Base-by-base conservation (phyloP, 139 green algal species). In the Coelastrella sp. region DNA sequence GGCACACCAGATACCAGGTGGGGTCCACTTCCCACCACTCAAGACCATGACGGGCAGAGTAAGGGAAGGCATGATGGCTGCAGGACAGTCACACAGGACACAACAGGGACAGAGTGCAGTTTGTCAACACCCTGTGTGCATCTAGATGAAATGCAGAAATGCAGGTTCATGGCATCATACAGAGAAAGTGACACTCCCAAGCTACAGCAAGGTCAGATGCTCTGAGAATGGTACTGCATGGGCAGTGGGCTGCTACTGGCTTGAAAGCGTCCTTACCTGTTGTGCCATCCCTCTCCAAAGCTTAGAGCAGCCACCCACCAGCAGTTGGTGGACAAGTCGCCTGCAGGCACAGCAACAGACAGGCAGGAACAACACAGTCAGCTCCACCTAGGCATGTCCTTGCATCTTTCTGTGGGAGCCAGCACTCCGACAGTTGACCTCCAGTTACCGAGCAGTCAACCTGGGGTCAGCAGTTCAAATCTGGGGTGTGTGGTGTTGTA, bases 271-370 rank as follows among this genome's bases (percentile, higher is more conserved):
- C 63, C 11, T 63, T 60, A 84, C 49, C 49, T 96, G 95, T 97
- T 98, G 94, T 99, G 97, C 97, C 97, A 99, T 24, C 97, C 97
- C 90, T 99, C 97, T 56, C 97, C 97, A 90, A 97, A 99, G 0
- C 95, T 95, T 25, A 99, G 90, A 15, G 98, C 81, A 10, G 93
- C 96, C 14, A 92, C 92, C 60, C 90, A 95, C 93, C 94, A 97
- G 93, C 96, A 96, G 92, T 97, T 96, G 20, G 92, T 91, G 7
- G 94, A 97, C 78, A 97, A 92, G 92, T 98, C 96, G 19, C 94
- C 87, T 91, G 87, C 76, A 85, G 20, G 59, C 58, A n/a, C 17
- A 73, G 58, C 24, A 35, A 22, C 6, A 22, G 4, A 70, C 5
- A 6, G 3, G 15, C 4, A 70, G 12, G 15, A 70, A 14, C 63